Evolutionary conservation across 768 basidiomycete genomes (phyloP).

Genomic region (Sarcodon aspratus): DNA sequence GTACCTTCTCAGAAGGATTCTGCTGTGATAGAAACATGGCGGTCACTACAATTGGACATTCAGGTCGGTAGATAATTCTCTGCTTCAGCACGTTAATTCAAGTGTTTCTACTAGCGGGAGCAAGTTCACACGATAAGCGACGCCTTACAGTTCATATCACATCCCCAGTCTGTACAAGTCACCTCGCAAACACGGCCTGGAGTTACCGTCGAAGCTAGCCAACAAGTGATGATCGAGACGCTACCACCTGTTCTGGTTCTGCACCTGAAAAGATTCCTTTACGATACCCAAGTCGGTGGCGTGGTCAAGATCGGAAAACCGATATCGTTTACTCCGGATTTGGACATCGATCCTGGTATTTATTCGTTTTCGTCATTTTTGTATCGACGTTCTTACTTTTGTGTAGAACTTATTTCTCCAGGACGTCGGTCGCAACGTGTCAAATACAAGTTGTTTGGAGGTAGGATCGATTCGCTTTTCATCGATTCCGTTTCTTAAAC

Average conservation of each 20-base stretch:
- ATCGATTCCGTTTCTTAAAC: not conserved
- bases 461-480: constrained; percentile 25
- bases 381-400: not conserved
- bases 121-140: constrained; percentile 71
- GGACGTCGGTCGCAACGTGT: constrained; percentile 33
- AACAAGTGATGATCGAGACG: constrained; percentile 66
- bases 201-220: constrained; percentile 57
- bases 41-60: constrained; percentile 81
- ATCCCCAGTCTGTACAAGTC: constrained; percentile 74
- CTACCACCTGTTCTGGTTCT: constrained; percentile 79
- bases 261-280: constrained; percentile 87
- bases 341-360: constrained; percentile 66
- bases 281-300: constrained; percentile 61
- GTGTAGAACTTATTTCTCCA: constrained; percentile 49
- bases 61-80: constrained; percentile 35
- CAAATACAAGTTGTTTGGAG: constrained; percentile 77
- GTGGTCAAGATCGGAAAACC: constrained; percentile 84
- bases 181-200: constrained; percentile 45
- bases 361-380: not conserved
- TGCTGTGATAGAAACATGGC: constrained; percentile 85
- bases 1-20: constrained; percentile 80
- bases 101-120: constrained; percentile 37
- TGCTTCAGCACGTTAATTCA: constrained; percentile 1
- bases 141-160: constrained; percentile 66
- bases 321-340: constrained; percentile 63